phyloP scores from a whole-genome alignment of 495 filamentous ascomycete species.

The Tuber calosporum region DNA sequence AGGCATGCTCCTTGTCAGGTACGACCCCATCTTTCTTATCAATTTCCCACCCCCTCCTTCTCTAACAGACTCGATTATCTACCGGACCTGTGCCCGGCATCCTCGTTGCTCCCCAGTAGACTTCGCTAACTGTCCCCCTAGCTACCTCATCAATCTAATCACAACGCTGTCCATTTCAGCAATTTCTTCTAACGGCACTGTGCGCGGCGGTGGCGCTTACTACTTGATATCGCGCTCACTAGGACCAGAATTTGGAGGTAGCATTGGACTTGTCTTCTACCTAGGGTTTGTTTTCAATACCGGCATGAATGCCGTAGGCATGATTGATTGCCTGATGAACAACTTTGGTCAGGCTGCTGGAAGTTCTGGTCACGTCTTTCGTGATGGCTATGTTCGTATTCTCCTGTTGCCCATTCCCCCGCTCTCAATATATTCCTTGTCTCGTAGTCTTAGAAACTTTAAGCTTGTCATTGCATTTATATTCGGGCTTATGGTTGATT shows the following conservation, averaged over 20 bases:
- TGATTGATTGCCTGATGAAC: constrained; percentile 72
- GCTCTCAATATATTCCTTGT: background rate
- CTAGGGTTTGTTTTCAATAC: constrained; percentile 79
- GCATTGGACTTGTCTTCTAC: constrained; percentile 84
- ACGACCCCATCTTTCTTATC: background rate
- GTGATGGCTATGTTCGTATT: constrained; percentile 52
- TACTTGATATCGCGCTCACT: constrained; percentile 81
- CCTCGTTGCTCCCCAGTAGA: background rate
- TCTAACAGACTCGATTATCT: background rate
- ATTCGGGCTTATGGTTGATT: constrained; percentile 8
- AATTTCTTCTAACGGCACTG: constrained; percentile 83
- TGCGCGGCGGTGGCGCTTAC: constrained; percentile 80
- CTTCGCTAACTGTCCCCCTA: background rate
- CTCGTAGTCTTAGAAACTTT: background rate
- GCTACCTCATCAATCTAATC: constrained; percentile 68
- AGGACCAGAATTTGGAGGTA: constrained; percentile 85
- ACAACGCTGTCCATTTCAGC: constrained; percentile 82
- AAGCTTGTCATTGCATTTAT: background rate
- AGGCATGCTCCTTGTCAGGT: constrained; percentile 65
- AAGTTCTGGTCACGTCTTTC: constrained; percentile 55
- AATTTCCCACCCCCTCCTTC: background rate
- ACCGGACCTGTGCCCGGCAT: too few species aligned
- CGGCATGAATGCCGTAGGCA: constrained; percentile 78
- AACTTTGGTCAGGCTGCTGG: constrained; percentile 62
- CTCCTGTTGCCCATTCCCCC: background rate